Conservation (phyloP, 805 yeast species). For the Barnettozyma siamensis region DNA sequence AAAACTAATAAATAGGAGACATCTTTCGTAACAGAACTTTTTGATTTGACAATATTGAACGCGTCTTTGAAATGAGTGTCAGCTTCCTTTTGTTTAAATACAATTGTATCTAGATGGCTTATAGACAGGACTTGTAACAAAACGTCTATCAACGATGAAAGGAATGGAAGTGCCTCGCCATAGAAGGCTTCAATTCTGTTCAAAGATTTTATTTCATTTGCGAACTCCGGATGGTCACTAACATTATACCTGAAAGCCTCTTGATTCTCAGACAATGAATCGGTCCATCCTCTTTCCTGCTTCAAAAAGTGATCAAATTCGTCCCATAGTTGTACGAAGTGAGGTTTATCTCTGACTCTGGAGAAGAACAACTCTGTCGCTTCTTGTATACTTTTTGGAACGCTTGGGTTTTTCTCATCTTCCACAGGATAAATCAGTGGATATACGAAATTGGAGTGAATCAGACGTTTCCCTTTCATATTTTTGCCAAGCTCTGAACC, state of each 20-base stretch:
- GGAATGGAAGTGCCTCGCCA: conserved; percentile 40
- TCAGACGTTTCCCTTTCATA: conserved; percentile 42
- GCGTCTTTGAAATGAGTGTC: conserved; percentile 17
- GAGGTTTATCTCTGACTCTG: conserved; percentile 59
- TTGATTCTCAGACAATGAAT: conserved; percentile 5
- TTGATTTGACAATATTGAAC: conserved; percentile 52
- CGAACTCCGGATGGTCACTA: conserved; percentile 17
- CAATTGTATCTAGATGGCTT: conserved; percentile 10
- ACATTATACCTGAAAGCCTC: conserved; percentile 29
- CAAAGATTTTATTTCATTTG: conserved; percentile 37
- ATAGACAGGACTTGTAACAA: conserved; percentile 54
- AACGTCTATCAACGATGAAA: conserved; percentile 61
- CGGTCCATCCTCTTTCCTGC: conserved; percentile 63
- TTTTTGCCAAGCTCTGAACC: conserved; percentile 13
- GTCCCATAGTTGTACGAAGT: conserved; percentile 64
- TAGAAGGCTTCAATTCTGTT: conserved; percentile 60
- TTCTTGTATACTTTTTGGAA: conserved; percentile 74
- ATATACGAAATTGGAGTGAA: conserved; percentile 60
- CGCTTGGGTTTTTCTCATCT: conserved; percentile 22
- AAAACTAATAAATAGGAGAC: conserved; percentile 46
- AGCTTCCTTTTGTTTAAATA: background rate
- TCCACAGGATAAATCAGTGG: conserved; percentile 61
- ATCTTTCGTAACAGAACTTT: conserved; percentile 57
- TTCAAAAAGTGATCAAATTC: conserved; percentile 67
- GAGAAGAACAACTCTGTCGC: conserved; percentile 64